Conservation (phyloP, 805 yeast genomes). For the Dipodascus albidus region DNA sequence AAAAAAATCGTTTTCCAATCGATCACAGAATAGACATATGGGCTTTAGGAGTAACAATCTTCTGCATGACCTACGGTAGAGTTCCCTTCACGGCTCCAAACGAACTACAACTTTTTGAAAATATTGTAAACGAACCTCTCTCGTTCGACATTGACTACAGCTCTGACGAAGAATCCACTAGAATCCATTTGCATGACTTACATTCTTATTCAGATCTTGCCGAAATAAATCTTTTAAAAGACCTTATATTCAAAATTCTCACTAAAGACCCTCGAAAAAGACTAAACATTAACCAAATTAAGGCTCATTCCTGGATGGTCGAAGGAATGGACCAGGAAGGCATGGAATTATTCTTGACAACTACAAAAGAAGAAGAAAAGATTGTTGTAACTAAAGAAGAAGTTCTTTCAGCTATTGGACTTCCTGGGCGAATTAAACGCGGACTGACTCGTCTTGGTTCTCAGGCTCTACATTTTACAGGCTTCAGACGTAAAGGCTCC, state of each 20-base stretch:
- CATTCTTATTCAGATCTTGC: background rate
- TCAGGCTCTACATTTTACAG: conserved; percentile 21
- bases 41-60: conserved; percentile 91
- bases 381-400: conserved; percentile 58
- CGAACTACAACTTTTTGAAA: conserved; percentile 76
- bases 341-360: conserved; percentile 22
- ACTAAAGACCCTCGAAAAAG: conserved; percentile 61
- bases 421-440: conserved; percentile 52
- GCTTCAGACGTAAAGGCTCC: conserved; percentile 14
- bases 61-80: conserved; percentile 75
- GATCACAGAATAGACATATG: conserved; percentile 88
- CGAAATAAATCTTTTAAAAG: conserved; percentile 30
- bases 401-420: conserved; percentile 71
- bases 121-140: conserved; percentile 53
- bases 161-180: conserved; percentile 29
- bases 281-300: conserved; percentile 59
- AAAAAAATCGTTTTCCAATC: conserved; percentile 33
- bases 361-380: conserved; percentile 26
- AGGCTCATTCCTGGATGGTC: conserved; percentile 59
- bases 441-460: conserved; percentile 31
- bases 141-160: conserved; percentile 38
- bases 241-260: conserved; percentile 49
- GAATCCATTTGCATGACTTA: conserved; percentile 3
- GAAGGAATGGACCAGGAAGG: conserved; percentile 29
- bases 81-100: conserved; percentile 84